Conservation (phyloP, 1,284 basidiomycete species). For the Cutaneotrichosporon sp. region DNA sequence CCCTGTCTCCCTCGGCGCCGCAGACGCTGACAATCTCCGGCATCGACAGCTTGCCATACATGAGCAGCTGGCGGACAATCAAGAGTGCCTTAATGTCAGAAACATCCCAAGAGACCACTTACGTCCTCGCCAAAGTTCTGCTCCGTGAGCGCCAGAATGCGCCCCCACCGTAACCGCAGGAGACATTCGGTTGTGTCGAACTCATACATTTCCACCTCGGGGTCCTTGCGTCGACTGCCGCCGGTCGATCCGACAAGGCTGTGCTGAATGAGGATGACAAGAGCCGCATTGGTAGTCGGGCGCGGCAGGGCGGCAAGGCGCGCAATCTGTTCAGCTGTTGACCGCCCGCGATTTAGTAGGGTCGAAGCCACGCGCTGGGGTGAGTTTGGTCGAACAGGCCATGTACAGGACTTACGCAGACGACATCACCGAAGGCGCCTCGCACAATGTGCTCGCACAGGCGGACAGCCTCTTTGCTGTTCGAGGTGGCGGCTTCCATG, state of each 20-base stretch:
- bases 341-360: conserved; percentile 77
- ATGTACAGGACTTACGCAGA: conserved; percentile 35
- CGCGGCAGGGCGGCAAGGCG: conserved; percentile 66
- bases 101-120: conserved; percentile 32
- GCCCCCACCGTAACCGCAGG: conserved; percentile 69
- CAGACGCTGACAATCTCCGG: conserved; percentile 37
- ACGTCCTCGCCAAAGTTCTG: conserved; percentile 66
- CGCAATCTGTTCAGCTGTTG: conserved; percentile 57
- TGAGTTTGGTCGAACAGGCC: not conserved
- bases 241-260: conserved; percentile 80
- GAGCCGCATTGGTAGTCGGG: conserved; percentile 57
- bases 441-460: conserved; percentile 48
- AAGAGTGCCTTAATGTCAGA: conserved; percentile 58
- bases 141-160: conserved; percentile 68
- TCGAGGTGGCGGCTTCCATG: conserved; percentile 20
- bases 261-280: conserved; percentile 85
- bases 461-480: conserved; percentile 49
- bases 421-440: conserved; percentile 44
- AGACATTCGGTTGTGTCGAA: conserved; percentile 75
- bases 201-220: conserved; percentile 61
- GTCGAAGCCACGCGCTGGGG: conserved; percentile 69
- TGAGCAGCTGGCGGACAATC: conserved; percentile 67
- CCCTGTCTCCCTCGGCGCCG: conserved; percentile 9
- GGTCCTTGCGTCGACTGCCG: conserved; percentile 51
- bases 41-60: conserved; percentile 78